Percentiles rank a stretch among this genome's conserved stretches.
These are phyloP conservation scores for Allomyces javanicus DNA, from an alignment of 192 early-diverging fungal species.

Conservation along the genomic window DNA sequence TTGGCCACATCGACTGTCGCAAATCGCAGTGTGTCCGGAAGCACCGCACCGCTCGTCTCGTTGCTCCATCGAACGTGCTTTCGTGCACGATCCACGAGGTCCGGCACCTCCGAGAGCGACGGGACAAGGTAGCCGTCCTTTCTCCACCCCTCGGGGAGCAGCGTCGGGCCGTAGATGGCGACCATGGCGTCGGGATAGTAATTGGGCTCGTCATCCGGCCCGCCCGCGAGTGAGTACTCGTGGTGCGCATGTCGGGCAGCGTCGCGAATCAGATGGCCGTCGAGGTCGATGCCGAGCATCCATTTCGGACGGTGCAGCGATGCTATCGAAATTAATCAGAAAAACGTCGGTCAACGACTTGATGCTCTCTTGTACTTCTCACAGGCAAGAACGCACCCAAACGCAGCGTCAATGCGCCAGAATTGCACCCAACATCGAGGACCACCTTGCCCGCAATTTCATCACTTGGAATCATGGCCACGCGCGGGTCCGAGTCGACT, in stretches of 20 bases:
- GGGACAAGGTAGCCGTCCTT: neutral
- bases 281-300: constrained; percentile 58
- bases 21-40: constrained; percentile 43
- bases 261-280: constrained; percentile 34
- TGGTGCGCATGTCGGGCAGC: constrained; percentile 24
- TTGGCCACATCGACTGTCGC: constrained; percentile 36
- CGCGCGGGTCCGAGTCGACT: constrained; percentile 25
- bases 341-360: neutral
- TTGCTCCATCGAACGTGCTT: constrained; percentile 6
- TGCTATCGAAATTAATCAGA: constrained; percentile 13
- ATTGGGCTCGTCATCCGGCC: constrained; percentile 3
- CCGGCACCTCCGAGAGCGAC: no score
- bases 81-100: neutral
- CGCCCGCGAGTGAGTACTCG: constrained; percentile 15
- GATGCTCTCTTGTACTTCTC: neutral
- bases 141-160: constrained; percentile 6
- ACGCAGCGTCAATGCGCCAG: constrained; percentile 34
- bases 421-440: constrained; percentile 66
- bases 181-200: constrained; percentile 34
- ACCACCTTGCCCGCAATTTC: constrained; percentile 34
- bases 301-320: constrained; percentile 21
- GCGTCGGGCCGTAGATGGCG: constrained; percentile 16
- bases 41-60: constrained; percentile 11
- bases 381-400: constrained; percentile 15
- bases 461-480: constrained; percentile 23